phyloP scores from a whole-genome alignment of 1,139 yeast genomes.

The Lodderomyces parapsilosis region DNA sequence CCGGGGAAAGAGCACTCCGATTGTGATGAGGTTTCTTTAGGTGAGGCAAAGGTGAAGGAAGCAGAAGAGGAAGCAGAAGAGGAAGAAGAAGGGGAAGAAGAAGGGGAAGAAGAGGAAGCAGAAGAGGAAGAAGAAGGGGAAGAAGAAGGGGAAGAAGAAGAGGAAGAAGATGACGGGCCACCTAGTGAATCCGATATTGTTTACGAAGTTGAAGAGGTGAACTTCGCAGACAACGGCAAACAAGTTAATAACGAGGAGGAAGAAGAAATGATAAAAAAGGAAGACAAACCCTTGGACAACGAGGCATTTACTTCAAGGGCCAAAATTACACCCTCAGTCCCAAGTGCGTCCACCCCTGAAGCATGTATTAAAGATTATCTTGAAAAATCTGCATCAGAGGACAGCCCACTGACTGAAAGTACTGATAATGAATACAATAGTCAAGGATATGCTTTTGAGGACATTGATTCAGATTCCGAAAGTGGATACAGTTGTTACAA shows the following conservation, averaged over 20 bases:
- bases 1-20: background rate
- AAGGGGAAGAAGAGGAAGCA: conserved; percentile 7
- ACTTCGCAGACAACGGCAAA: background rate
- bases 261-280: background rate
- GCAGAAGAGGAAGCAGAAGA: conserved; percentile 7
- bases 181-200: conserved; percentile 7
- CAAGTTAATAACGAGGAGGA: conserved; percentile 3
- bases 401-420: background rate
- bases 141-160: conserved; percentile 5
- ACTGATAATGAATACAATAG: background rate
- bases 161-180: conserved; percentile 8
- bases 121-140: conserved; percentile 5
- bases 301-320: background rate
- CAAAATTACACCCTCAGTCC: no score
- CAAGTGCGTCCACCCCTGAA: no score
- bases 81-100: conserved; percentile 9
- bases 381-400: background rate
- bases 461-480: background rate
- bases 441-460: background rate
- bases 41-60: conserved; percentile 1
- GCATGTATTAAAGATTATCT: no score
- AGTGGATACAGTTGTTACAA: background rate
- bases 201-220: background rate
- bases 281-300: background rate
- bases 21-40: background rate